phyloP scores from a whole-genome alignment of 495 filamentous ascomycete genomes.

The Xylaria cubensis region DNA sequence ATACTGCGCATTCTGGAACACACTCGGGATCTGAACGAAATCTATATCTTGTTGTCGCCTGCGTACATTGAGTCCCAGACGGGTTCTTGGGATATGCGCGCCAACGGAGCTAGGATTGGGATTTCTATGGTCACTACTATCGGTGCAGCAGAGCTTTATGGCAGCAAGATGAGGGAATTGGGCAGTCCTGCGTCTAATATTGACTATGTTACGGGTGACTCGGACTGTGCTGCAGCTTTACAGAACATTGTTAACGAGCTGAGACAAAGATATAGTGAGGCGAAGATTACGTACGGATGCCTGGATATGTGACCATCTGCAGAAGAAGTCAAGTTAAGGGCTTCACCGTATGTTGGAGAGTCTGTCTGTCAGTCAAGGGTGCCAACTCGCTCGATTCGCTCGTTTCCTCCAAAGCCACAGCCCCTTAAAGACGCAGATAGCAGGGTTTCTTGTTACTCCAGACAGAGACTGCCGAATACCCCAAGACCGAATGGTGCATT shows the following conservation, averaged over 20 bases:
- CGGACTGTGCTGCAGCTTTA: conserved; percentile 8
- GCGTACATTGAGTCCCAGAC: background rate
- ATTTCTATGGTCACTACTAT: background rate
- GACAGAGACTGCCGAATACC: conserved; percentile 4
- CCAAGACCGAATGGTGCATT: conserved; percentile 18
- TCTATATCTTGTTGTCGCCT: conserved; percentile 25
- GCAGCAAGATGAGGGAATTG: background rate
- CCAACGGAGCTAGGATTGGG: background rate
- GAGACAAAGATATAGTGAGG: conserved; percentile 12
- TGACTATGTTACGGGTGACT: background rate
- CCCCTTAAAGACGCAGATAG: conserved; percentile 19
- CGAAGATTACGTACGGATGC: conserved; percentile 25
- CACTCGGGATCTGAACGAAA: conserved; percentile 21
- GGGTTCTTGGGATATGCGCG: background rate
- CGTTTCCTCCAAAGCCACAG: background rate
- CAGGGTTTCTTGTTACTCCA: background rate
- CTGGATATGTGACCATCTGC: background rate
- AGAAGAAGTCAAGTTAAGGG: background rate
- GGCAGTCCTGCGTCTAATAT: background rate
- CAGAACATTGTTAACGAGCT: conserved; percentile 14
- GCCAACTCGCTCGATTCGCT: background rate
- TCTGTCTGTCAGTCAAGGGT: background rate
- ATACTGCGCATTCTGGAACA: conserved; percentile 18
- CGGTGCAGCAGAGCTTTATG: background rate
- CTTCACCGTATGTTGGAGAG: conserved; percentile 1